Base-by-base conservation (phyloP, 2,329 filamentous ascomycete species). In the Drechslera avenae region DNA sequence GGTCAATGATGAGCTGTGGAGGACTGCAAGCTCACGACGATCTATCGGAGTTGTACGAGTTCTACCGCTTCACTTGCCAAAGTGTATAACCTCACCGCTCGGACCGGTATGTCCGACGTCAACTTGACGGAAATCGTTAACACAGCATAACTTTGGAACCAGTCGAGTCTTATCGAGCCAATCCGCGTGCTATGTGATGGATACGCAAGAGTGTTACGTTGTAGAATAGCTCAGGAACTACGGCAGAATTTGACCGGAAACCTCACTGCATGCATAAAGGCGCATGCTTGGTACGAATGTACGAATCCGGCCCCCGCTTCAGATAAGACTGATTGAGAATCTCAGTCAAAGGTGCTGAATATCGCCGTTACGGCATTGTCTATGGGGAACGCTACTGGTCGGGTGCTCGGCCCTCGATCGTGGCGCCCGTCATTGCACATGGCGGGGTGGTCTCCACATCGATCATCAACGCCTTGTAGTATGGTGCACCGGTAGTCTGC, bases 301-400 rank as follows among this genome's bases (percentile, higher is more conserved):
- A 19, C 18, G 23, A 19, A 33, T 44, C 50, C 43, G 59, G 52
- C 50, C 44, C 26, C 47, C 54, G 54, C 47, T 55, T 43, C 33
- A 64, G 68, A 71, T 71, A 71, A 71, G 66, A 48, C 48, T 14
- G 49, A 49, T 53, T 52, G 48, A 42, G 46, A 53, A 50, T 41
- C 36, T 3, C 26, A 28, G 56, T 39, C 46, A 40, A 52, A 18
- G 40, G 19, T 23, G 41, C 35, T 65, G 58, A 63, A 51, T 63
- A 48, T 59, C 16, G 16, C 46, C 36, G 34, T 66, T 63, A 67
- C 65, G 58, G 54, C 59, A 67, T 58, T 26, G 31, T 19, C 37
- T 46, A 35, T 35, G 16, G 16, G 16, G 21, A 23, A 33, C 50
- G 9, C 40, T 36, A 72, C 68, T 72, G 64, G 68, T 41, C 52